Evolutionary conservation across 805 yeast genomes (phyloP).

Genomic region (Tetrapisispora pingtungensis): DNA sequence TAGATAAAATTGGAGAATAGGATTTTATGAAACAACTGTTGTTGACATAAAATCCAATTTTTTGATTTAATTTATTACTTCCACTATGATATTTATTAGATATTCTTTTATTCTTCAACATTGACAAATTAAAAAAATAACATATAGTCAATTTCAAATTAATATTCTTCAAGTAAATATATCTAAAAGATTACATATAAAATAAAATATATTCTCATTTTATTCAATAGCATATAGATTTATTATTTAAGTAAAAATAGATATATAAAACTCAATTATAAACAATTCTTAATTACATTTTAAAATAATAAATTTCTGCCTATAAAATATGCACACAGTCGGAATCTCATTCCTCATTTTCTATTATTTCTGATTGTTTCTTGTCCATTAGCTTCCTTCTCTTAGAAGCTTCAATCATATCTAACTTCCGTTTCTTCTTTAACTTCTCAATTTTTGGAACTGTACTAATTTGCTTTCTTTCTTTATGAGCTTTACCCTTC

Average conservation of each 20-base stretch:
- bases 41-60: too few relatives aligned
- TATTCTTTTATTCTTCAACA: neutral
- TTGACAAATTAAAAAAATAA: neutral
- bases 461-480: conserved; percentile 72
- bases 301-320: too few relatives aligned
- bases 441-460: conserved; percentile 61
- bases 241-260: neutral
- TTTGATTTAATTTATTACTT: neutral
- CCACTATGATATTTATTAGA: neutral
- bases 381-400: conserved; percentile 35
- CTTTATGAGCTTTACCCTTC: conserved; percentile 36
- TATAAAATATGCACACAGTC: neutral
- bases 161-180: conserved; percentile 2
- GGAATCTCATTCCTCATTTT: neutral
- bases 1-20: neutral
- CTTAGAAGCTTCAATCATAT: conserved; percentile 72
- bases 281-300: too few relatives aligned
- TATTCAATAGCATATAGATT: neutral
- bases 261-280: too few relatives aligned
- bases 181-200: neutral
- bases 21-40: neutral
- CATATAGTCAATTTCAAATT: neutral
- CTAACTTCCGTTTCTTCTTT: conserved; percentile 50
- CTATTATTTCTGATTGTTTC: neutral
- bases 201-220: neutral